Evolutionary conservation across 2,329 filamentous ascomycete genomes (phyloP).

Genomic region (Helminthosporium solani): DNA sequence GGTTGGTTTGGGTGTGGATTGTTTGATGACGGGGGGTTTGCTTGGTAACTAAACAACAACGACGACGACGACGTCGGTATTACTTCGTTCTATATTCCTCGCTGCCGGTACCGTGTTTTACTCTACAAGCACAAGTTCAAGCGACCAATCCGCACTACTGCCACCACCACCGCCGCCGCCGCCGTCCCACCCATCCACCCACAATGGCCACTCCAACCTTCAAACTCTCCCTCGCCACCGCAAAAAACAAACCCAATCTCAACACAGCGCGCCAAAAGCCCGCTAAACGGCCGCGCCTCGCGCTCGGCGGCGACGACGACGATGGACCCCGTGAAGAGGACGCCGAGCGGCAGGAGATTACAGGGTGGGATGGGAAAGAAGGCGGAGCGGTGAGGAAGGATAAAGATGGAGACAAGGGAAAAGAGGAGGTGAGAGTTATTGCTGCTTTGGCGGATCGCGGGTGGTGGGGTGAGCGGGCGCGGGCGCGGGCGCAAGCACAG

Average conservation of each 20-base stretch:
- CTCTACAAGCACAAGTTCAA: too few relatives aligned
- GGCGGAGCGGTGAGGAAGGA: slow-evolving; percentile 48
- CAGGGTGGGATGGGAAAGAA: slow-evolving; percentile 55
- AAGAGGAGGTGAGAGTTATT: slow-evolving; percentile 58
- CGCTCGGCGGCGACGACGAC: slow-evolving; percentile 35
- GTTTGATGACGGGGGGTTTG: too few relatives aligned
- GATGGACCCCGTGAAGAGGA: slow-evolving; percentile 30
- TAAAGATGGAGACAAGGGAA: slow-evolving; percentile 36
- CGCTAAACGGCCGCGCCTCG: slow-evolving; percentile 30
- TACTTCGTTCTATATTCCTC: too few relatives aligned
- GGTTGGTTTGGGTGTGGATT: too few relatives aligned
- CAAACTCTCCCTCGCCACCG: slow-evolving; percentile 36
- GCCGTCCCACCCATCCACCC: slow-evolving; percentile 15
- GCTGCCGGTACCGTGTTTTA: too few relatives aligned
- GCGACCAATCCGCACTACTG: background rate
- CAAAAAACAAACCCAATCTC: slow-evolving; percentile 30
- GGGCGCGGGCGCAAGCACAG: background rate
- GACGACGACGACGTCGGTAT: too few relatives aligned
- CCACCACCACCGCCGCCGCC: background rate
- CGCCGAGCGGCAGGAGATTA: slow-evolving; percentile 46
- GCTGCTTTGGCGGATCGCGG: slow-evolving; percentile 60
- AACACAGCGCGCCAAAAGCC: slow-evolving; percentile 22
- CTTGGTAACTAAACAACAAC: too few relatives aligned
- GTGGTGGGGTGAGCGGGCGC: too few relatives aligned
- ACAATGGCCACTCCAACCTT: slow-evolving; percentile 38